Evolutionary conservation across 202 grass and related monocot genomes (phyloP).

Genomic region (Hordeum pubiflorum): DNA sequence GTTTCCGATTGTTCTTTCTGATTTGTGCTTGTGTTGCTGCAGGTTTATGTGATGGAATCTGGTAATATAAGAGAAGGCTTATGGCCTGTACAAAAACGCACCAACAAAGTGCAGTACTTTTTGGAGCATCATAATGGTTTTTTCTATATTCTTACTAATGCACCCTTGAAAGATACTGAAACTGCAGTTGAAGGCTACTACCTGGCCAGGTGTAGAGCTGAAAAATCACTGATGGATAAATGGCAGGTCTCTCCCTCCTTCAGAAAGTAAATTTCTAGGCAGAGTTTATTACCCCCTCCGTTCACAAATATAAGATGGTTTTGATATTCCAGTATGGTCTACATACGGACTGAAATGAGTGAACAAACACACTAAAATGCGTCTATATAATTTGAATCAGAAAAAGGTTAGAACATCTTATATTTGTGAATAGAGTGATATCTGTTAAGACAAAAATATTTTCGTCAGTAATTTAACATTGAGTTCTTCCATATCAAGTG

Average conservation of each 20-base stretch:
- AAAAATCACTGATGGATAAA: slow-evolving; percentile 54
- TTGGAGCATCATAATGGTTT: slow-evolving; percentile 85
- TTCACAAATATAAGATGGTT: no score
- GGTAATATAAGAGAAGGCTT: slow-evolving; percentile 49
- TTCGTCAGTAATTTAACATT: background rate
- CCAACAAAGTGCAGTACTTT: slow-evolving; percentile 76
- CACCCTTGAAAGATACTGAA: slow-evolving; percentile 31
- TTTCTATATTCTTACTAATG: slow-evolving; percentile 97
- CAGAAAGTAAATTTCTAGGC: background rate
- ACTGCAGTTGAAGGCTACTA: slow-evolving; percentile 54
- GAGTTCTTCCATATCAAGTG: background rate
- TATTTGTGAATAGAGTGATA: background rate
- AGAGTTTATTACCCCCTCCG: background rate
- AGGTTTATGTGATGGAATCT: slow-evolving; percentile 86
- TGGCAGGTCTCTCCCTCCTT: slow-evolving; percentile 59
- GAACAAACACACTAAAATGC: no score
- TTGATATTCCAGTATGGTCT: no score
- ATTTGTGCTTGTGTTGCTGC: slow-evolving; percentile 39
- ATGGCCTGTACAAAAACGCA: slow-evolving; percentile 62
- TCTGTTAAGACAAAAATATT: background rate
- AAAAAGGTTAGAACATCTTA: no score
- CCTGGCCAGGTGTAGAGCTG: slow-evolving; percentile 64
- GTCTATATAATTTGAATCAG: no score
- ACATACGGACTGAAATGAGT: no score
- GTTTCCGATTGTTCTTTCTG: slow-evolving; percentile 20